Conservation (phyloP, 768 basidiomycete genomes). For the Trametes gibbosa region DNA sequence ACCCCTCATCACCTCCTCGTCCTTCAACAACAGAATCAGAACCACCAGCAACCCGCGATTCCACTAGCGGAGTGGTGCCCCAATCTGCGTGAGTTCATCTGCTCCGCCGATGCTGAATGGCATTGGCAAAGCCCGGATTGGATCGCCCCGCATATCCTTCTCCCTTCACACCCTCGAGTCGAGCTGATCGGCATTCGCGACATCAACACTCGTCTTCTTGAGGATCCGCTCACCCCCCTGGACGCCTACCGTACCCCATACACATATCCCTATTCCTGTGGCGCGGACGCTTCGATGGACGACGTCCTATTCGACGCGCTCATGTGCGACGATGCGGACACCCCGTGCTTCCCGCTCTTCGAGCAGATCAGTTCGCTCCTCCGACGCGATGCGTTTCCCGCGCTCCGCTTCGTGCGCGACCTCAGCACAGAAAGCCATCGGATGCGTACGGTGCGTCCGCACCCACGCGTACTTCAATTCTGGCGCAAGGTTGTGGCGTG, state of each 20-base stretch:
- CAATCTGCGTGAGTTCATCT: slow-evolving; percentile 66
- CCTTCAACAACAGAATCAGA: slow-evolving; percentile 19
- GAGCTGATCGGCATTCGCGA: slow-evolving; percentile 71
- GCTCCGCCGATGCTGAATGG: slow-evolving; percentile 77
- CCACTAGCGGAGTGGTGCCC: slow-evolving; percentile 70
- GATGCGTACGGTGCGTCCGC: slow-evolving; percentile 44
- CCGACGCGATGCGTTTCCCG: slow-evolving; percentile 58
- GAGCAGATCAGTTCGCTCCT: slow-evolving; percentile 65
- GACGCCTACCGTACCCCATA: background rate
- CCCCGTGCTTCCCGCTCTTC: slow-evolving; percentile 60
- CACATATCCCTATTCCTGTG: background rate
- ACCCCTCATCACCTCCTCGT: slow-evolving; percentile 31
- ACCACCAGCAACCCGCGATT: slow-evolving; percentile 28
- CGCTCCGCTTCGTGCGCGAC: slow-evolving; percentile 59
- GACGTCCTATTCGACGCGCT: slow-evolving; percentile 14
- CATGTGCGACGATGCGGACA: slow-evolving; percentile 29
- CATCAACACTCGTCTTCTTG: slow-evolving; percentile 59
- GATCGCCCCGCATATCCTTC: slow-evolving; percentile 74
- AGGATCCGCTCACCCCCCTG: slow-evolving; percentile 31
- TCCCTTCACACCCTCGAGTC: slow-evolving; percentile 60
- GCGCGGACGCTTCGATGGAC: background rate
- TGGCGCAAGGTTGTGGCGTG: slow-evolving; percentile 36
- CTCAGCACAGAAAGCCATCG: slow-evolving; percentile 56
- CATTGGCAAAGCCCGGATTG: slow-evolving; percentile 78
- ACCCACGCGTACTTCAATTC: slow-evolving; percentile 41